Conservation (phyloP, 495 filamentous ascomycete species). For the Aspergillus cavernicola region DNA sequence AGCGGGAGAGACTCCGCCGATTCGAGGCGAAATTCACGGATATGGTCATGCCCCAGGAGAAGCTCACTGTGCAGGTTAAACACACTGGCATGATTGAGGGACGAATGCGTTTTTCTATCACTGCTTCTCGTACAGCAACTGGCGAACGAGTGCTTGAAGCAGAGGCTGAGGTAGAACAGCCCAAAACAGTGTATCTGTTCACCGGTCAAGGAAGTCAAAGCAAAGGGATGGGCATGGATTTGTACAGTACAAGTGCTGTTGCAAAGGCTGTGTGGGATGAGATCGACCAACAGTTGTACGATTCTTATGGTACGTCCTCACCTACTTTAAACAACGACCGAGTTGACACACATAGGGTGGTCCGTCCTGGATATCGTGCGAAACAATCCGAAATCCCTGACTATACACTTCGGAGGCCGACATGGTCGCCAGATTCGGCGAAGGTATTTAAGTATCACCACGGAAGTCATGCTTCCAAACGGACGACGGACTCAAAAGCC, state of each 20-base stretch:
- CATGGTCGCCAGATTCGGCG: constrained; percentile 31
- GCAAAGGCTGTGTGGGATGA: constrained; percentile 38
- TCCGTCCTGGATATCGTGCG: constrained; percentile 34
- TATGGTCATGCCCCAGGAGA: constrained; percentile 37
- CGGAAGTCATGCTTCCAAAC: constrained; percentile 11
- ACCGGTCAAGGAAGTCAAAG: constrained; percentile 43
- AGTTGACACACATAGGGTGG: constrained; percentile 27
- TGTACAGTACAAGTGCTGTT: constrained; percentile 29
- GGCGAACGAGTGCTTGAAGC: constrained; percentile 29
- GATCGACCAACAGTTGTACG: constrained; percentile 31
- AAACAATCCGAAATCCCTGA: constrained; percentile 38
- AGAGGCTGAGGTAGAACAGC: constrained; percentile 35
- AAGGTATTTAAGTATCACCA: constrained; percentile 33
- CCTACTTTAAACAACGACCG: neutral
- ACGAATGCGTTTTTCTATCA: constrained; percentile 26
- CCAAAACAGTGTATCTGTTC: constrained; percentile 39
- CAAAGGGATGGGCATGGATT: constrained; percentile 40
- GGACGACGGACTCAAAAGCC: constrained; percentile 13
- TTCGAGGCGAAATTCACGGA: constrained; percentile 28
- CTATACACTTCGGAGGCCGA: constrained; percentile 38
- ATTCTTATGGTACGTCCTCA: constrained; percentile 31
- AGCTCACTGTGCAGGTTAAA: constrained; percentile 23
- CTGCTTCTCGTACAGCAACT: constrained; percentile 21
- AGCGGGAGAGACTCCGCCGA: constrained; percentile 18
- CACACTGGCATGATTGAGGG: constrained; percentile 38